Conservation (phyloP, 768 basidiomycete genomes). For the Gloeostereum incarnatum region DNA sequence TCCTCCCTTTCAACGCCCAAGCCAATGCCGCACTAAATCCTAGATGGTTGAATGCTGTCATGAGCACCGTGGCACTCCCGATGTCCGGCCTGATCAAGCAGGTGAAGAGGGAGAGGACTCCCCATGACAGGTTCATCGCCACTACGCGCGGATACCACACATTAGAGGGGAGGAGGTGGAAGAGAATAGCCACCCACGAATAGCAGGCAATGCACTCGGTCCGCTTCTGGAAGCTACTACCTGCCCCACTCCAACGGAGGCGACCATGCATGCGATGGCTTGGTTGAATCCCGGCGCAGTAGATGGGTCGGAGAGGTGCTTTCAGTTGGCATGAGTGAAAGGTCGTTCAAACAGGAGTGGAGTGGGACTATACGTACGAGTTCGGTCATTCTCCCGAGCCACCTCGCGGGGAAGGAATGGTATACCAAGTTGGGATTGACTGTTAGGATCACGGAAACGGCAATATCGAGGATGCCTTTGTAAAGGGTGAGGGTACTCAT, state of each 20-base stretch:
- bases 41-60: conserved; percentile 16
- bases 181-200: conserved; percentile 15
- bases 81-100: conserved; percentile 14
- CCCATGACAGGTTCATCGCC: conserved; percentile 19
- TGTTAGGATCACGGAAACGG: conserved; percentile 15
- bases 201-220: conserved; percentile 13
- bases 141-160: conserved; percentile 10
- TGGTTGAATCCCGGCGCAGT: conserved; percentile 24
- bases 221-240: conserved; percentile 18
- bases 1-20: too few relatives aligned
- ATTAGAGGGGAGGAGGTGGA: neutral
- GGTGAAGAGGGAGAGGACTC: conserved; percentile 16
- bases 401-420: conserved; percentile 12
- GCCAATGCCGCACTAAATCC: conserved; percentile 12
- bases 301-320: conserved; percentile 17
- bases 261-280: conserved; percentile 24
- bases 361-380: conserved; percentile 14
- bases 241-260: conserved; percentile 20
- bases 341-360: conserved; percentile 17
- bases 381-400: conserved; percentile 15
- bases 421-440: conserved; percentile 18
- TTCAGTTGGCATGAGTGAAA: too few relatives aligned
- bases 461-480: conserved; percentile 20
- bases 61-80: conserved; percentile 20
- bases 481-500: conserved; percentile 10